Percentiles rank a stretch among this genome's conserved stretches.
phyloP scores from a whole-genome alignment of 2,329 filamentous ascomycete genomes.

The Trichoderma citrinoviride region DNA sequence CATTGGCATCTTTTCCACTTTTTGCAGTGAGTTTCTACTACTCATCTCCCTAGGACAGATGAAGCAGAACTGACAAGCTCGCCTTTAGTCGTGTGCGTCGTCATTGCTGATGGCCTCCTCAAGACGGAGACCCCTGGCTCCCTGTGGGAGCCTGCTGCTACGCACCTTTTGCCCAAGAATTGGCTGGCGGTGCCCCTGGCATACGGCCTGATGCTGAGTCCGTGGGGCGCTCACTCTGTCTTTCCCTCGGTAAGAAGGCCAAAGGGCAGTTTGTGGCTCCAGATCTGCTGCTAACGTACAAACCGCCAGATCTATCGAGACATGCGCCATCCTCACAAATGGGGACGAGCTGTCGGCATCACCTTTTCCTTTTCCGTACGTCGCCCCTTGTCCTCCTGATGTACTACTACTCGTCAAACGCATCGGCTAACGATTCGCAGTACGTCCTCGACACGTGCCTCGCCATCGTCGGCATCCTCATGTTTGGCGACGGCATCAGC shows the following conservation, averaged over 20 bases:
- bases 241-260: conserved; percentile 70
- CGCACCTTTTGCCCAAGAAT: conserved; percentile 78
- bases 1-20: conserved; percentile 85
- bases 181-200: conserved; percentile 86
- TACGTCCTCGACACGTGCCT: conserved; percentile 79
- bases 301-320: conserved; percentile 56
- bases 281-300: neutral
- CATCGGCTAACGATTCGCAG: conserved; percentile 38
- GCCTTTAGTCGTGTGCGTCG: conserved; percentile 67
- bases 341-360: conserved; percentile 67
- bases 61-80: conserved; percentile 8
- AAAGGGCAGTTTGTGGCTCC: too few species aligned
- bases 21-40: conserved; percentile 66
- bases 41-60: fast-evolving
- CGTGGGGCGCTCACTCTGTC: conserved; percentile 61
- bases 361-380: conserved; percentile 83
- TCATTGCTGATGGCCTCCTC: conserved; percentile 81
- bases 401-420: neutral
- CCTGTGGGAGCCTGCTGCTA: conserved; percentile 73
- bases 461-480: conserved; percentile 79
- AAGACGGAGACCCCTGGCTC: conserved; percentile 80
- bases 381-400: conserved; percentile 23
- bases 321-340: conserved; percentile 76
- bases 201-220: conserved; percentile 84
- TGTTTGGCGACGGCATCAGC: conserved; percentile 88